Conservation (phyloP, 192 early-diverging fungal genomes). For the Coemansia sp. region DNA sequence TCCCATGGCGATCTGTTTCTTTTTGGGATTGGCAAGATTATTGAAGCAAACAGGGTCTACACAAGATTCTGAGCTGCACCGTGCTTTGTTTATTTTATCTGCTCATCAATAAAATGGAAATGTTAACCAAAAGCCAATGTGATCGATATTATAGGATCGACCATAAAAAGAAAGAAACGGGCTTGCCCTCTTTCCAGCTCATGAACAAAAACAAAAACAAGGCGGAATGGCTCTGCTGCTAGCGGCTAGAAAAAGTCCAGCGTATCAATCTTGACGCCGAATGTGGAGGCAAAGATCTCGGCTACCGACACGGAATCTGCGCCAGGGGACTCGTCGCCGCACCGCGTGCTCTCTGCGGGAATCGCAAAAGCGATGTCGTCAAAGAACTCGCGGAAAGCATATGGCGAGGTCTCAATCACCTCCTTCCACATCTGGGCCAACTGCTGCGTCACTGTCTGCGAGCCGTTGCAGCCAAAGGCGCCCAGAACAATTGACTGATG, state of each 20-base stretch:
- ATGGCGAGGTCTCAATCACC: conserved; percentile 50
- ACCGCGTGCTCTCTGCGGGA: conserved; percentile 17
- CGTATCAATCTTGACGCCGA: conserved; percentile 47
- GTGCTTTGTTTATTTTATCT: neutral
- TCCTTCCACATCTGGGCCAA: conserved; percentile 56
- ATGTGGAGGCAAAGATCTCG: conserved; percentile 38
- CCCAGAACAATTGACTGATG: conserved; percentile 51
- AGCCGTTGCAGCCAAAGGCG: conserved; percentile 53
- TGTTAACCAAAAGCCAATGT: conserved; percentile 1
- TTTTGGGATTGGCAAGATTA: neutral
- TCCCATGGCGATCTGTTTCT: conserved; percentile 14
- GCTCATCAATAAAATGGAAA: neutral
- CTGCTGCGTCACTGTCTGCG: conserved; percentile 30
- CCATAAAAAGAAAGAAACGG: neutral
- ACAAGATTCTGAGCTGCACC: too few species aligned
- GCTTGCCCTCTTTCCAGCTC: neutral
- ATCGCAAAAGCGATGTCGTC: conserved; percentile 53
- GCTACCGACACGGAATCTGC: conserved; percentile 26
- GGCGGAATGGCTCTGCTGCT: neutral
- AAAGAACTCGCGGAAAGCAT: conserved; percentile 55
- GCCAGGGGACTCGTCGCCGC: conserved; percentile 37
- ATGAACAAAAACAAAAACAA: neutral
- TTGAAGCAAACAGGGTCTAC: neutral
- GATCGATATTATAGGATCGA: neutral
- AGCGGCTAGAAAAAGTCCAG: conserved; percentile 45